Evolutionary conservation across 73 alveolate genomes (phyloP).

Genomic region (Symbiodinium natans): DNA sequence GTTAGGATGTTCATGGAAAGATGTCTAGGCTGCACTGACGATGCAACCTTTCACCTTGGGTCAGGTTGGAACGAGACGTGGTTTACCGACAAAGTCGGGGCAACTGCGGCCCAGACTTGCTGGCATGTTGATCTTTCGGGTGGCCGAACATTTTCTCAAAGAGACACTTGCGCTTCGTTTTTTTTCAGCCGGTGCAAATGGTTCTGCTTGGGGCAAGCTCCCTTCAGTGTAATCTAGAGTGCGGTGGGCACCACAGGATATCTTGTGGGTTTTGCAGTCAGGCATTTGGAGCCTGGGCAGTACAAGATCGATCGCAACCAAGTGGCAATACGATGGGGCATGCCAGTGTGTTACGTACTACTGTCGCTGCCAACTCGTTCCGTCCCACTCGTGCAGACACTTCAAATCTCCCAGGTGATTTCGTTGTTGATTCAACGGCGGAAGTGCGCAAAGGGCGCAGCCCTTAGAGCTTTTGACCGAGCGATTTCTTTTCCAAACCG

Average conservation of each 20-base stretch:
- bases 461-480: not conserved
- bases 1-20: too few species aligned
- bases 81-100: conserved; percentile 36
- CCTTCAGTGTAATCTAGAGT: too few species aligned
- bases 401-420: conserved; percentile 4
- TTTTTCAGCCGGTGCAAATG: too few species aligned
- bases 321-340: not conserved
- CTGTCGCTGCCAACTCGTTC: not conserved
- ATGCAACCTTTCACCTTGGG: too few species aligned
- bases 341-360: not conserved
- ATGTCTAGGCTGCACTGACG: too few species aligned
- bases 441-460: conserved; percentile 65
- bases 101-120: conserved; percentile 55
- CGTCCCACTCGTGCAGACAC: not conserved
- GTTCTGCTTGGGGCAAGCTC: too few species aligned
- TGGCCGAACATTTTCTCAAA: too few species aligned
- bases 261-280: too few species aligned
- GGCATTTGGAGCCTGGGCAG: conserved; percentile 85
- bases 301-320: conserved; percentile 52
- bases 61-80: conserved; percentile 69
- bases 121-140: not conserved
- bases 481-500: too few species aligned
- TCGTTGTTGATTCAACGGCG: conserved; percentile 50
- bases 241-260: too few species aligned
- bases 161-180: too few species aligned